phyloP scores from a whole-genome alignment of 345 rosid species.

The Syzygium grande region DNA sequence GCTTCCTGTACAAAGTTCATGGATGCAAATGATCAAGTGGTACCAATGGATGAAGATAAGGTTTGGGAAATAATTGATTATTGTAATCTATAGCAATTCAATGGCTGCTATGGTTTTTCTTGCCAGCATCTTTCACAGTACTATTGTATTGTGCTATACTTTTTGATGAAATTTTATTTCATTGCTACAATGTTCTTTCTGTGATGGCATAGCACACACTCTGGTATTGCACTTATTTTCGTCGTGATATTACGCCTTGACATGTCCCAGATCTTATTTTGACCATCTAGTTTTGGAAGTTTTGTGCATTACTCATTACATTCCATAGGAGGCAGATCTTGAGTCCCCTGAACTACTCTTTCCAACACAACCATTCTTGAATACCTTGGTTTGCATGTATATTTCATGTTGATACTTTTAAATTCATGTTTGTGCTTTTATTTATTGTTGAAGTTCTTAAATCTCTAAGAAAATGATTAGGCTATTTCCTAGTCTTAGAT shows the following conservation, averaged over 20 bases:
- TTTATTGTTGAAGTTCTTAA: not conserved
- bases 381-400: not conserved
- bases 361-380: not conserved
- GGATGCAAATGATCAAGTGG: slow-evolving; percentile 36
- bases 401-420: not conserved
- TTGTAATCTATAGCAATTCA: not conserved
- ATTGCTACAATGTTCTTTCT: not conserved
- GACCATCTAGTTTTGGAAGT: not conserved
- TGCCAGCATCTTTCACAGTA: not conserved
- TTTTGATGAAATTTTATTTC: not conserved
- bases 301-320: not conserved
- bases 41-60: slow-evolving; percentile 63
- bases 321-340: not conserved
- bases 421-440: not conserved
- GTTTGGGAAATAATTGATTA: slow-evolving; percentile 16
- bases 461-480: not conserved
- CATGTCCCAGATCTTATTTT: not conserved
- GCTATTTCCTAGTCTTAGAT: not conserved
- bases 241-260: not conserved
- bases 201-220: not conserved
- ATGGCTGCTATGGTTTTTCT: not conserved
- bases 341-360: not conserved
- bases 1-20: slow-evolving; percentile 60
- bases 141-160: not conserved
- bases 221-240: not conserved